phyloP scores from a whole-genome alignment of 768 basidiomycete species.

The Gymnopilus junonius region DNA sequence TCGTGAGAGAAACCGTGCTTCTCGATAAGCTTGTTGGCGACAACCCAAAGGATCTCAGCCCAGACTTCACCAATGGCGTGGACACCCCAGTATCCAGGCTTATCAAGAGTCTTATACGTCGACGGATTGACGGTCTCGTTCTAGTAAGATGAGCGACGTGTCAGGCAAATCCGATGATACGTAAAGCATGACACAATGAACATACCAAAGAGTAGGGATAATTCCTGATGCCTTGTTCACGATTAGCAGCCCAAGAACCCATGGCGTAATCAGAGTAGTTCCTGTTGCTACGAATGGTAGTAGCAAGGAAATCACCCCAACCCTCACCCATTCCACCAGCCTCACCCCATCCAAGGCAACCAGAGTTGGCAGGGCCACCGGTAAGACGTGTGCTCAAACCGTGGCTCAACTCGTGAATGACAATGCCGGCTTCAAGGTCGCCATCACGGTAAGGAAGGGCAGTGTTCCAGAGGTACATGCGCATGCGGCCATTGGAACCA shows the following conservation, averaged over 20 bases:
- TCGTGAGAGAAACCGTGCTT: conserved; percentile 81
- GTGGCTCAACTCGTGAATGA: conserved; percentile 89
- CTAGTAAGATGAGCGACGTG: conserved; percentile 24
- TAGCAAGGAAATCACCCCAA: conserved; percentile 95
- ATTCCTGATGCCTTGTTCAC: conserved; percentile 78
- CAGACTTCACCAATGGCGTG: conserved; percentile 94
- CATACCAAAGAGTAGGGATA: conserved; percentile 78
- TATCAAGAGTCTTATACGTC: conserved; percentile 93
- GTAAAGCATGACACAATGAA: neutral
- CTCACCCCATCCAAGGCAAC: conserved; percentile 96
- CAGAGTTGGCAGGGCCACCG: conserved; percentile 91
- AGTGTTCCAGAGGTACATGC: conserved; percentile 97
- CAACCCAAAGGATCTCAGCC: conserved; percentile 89
- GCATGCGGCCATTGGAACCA: conserved; percentile 88
- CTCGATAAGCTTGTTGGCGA: conserved; percentile 72
- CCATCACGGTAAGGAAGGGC: conserved; percentile 91
- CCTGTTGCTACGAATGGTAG: conserved; percentile 78
- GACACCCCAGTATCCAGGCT: conserved; percentile 93
- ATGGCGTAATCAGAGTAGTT: conserved; percentile 82
- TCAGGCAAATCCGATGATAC: neutral
- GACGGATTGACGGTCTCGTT: conserved; percentile 82
- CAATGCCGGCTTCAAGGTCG: conserved; percentile 95
- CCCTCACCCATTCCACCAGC: conserved; percentile 98
- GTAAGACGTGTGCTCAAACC: conserved; percentile 94
- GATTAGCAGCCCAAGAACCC: conserved; percentile 96